These are phyloP conservation scores for Candida sphagnicola DNA, from an alignment of 805 yeast genomes.

Conservation along the genomic window DNA sequence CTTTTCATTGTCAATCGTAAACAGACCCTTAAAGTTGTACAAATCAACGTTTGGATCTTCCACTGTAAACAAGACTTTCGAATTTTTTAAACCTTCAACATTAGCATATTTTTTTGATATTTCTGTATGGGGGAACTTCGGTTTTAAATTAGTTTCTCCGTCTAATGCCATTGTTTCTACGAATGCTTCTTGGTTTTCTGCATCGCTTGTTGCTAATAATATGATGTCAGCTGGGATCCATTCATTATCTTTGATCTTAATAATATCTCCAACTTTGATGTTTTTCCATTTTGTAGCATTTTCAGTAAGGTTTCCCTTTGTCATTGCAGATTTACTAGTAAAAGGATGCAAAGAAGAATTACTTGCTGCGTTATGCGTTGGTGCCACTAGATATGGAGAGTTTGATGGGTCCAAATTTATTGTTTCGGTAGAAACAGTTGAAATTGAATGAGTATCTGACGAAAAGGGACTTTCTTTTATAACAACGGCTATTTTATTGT, in stretches of 20 bases:
- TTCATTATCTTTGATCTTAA: conserved; percentile 71
- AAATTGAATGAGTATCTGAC: conserved; percentile 34
- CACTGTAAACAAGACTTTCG: conserved; percentile 54
- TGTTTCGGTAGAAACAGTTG: conserved; percentile 38
- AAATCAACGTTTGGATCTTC: conserved; percentile 93
- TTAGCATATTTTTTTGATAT: conserved; percentile 48
- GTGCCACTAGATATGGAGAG: neutral
- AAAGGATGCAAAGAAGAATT: neutral
- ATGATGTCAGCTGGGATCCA: conserved; percentile 93
- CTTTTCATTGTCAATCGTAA: conserved; percentile 37
- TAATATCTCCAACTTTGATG: conserved; percentile 82
- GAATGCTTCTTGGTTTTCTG: conserved; percentile 59
- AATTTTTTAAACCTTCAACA: conserved; percentile 46
- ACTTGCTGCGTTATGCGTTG: conserved; percentile 10
- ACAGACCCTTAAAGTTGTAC: conserved; percentile 85
- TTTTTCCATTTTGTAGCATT: conserved; percentile 60
- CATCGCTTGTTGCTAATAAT: conserved; percentile 58
- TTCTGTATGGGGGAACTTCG: conserved; percentile 63
- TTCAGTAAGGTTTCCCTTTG: conserved; percentile 30
- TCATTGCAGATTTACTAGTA: conserved; percentile 16
- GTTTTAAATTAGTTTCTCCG: conserved; percentile 92
- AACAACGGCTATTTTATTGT: conserved; percentile 40
- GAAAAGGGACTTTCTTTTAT: conserved; percentile 26
- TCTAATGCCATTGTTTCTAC: conserved; percentile 97
- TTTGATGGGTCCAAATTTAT: conserved; percentile 1